Evolutionary conservation across 148 eudicot genomes (phyloP).

Genomic region (Tetragonia tetragonoides): DNA sequence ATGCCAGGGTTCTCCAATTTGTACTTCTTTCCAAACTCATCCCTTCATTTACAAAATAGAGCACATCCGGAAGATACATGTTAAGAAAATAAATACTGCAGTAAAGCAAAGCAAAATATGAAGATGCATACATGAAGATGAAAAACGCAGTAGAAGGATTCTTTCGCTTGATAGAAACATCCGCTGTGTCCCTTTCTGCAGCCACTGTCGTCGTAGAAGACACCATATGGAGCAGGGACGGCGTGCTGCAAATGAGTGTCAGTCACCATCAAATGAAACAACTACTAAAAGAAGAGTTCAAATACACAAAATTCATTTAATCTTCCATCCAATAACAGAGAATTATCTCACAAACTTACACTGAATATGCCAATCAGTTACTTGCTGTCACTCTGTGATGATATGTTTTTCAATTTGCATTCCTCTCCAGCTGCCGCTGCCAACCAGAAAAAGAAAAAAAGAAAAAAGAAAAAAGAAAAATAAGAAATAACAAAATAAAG

Average conservation of each 20-base stretch:
- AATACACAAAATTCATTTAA: not conserved
- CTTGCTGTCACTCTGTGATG: slow-evolving; percentile 1
- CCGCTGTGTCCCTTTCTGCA: not conserved
- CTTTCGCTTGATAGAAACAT: slow-evolving; percentile 28
- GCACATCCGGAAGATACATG: not conserved
- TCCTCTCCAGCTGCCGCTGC: slow-evolving; percentile 5
- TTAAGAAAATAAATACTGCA: not conserved
- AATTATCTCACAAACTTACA: not conserved
- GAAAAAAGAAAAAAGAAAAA: not conserved
- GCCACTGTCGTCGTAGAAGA: not conserved
- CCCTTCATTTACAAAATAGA: slow-evolving; percentile 22
- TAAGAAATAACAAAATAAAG: not conserved
- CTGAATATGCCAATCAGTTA: not conserved
- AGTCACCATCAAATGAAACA: not conserved
- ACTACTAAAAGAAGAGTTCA: not conserved
- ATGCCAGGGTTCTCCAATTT: slow-evolving; percentile 15
- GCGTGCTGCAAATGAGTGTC: not conserved
- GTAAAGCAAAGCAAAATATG: not conserved
- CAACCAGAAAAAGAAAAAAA: too few species aligned
- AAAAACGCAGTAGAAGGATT: slow-evolving; percentile 22
- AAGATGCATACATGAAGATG: slow-evolving; percentile 24
- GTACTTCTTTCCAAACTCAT: slow-evolving; percentile 28
- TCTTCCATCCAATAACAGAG: not conserved
- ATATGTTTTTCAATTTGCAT: slow-evolving; percentile 1
- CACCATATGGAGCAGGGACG: not conserved